Evolutionary conservation across 1,139 yeast species (phyloP), one percentile per base, ranked within the genome.

Genomic region (Eremothecium sinecaudum): DNA sequence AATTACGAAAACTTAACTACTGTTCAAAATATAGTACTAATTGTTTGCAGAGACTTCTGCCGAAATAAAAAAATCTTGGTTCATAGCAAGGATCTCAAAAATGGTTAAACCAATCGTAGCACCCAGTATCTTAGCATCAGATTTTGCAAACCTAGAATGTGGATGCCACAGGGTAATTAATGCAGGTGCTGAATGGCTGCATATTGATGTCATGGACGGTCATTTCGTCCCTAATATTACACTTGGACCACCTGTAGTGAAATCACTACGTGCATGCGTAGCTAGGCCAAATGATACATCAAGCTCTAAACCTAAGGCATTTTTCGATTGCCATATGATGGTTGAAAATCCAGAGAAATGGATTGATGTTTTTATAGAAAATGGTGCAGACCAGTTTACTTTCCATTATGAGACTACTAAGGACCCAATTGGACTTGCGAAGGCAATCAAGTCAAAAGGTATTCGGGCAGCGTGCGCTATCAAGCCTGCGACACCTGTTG

Each of bases 311-410:
- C 61, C 64, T 31, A 51, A 51, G 31, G 76, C 80, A n/a, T 87
- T 86, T 56, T 87, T 90, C 54, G 99, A 90, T 61, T 86, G 97
- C 61, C 98, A 90, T 62, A 87, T 90, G 97, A 90, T 90, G 99
- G 97, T 90, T 24, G 67, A 87, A 23, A 75, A 83, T 48, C 99
- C 99, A 12, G 92, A 80, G 57, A 78, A 79, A 57, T 90, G 98
- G 98, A 92, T 90, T 38, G 81, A 74, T 34, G 94, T 81, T 43
- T 79, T 92, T 53, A 97, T 94, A 28, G 74, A 79, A 46, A 92
- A 93, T 28, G 97, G 98, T 39, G 97, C 96, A 30, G 94, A 87
- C 60, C 93, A 81, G 58, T 90, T 84, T 59, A 86, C 97, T 8
- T 90, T 90, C 71, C 99, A 90, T 61, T 81, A 79, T 60, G 99